A percentile compares a stretch with the other conserved stretches of the same genome.
Conservation (phyloP, 768 basidiomycete genomes). For the Leccinum uliginosum region DNA sequence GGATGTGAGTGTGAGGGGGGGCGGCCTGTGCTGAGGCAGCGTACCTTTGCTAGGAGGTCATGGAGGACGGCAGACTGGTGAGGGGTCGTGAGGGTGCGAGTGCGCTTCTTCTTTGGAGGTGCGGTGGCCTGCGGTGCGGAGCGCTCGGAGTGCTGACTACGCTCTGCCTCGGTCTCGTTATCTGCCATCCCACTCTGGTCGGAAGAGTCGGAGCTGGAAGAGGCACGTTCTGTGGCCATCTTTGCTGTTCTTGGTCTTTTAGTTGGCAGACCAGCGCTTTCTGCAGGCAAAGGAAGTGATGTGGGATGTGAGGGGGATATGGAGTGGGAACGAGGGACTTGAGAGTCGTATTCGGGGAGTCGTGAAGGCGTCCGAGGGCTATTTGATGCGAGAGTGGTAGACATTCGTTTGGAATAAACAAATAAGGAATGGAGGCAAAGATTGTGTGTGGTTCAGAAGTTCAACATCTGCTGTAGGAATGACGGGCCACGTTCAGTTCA, state of each 20-base stretch:
- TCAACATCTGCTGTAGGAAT: conserved; percentile 12
- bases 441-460: conserved; percentile 14
- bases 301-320: not conserved
- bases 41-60: conserved; percentile 80
- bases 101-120: conserved; percentile 59
- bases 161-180: conserved; percentile 49
- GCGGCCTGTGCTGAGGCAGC: not conserved
- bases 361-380: conserved; percentile 15
- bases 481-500: not conserved
- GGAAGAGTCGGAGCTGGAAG: conserved; percentile 35
- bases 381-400: conserved; percentile 20
- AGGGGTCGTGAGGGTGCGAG: conserved; percentile 82
- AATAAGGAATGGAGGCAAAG: conserved; percentile 18
- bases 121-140: conserved; percentile 29
- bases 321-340: not conserved
- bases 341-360: conserved; percentile 18
- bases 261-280: conserved; percentile 13
- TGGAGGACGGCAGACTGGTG: conserved; percentile 88
- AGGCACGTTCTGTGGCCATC: conserved; percentile 25
- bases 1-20: not conserved
- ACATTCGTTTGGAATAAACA: conserved; percentile 24
- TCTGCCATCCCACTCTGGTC: conserved; percentile 59
- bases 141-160: conserved; percentile 38
- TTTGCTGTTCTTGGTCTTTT: conserved; percentile 19
- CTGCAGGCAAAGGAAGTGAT: not conserved